These are phyloP conservation scores for Corylus americana DNA, from an alignment of 306 rosid species.

Conservation along the genomic window DNA sequence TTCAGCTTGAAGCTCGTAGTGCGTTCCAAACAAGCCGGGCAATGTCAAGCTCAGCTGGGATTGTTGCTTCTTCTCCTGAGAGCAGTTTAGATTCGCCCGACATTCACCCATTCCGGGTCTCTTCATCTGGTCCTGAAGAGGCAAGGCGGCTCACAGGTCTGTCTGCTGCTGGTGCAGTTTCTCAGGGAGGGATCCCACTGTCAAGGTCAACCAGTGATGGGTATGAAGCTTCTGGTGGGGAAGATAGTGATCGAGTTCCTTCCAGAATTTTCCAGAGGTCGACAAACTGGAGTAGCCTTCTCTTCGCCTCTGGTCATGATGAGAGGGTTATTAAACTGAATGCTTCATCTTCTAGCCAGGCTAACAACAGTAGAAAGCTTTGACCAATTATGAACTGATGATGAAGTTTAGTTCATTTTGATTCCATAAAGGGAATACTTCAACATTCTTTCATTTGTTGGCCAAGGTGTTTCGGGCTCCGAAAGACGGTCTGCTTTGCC, in stretches of 20 bases:
- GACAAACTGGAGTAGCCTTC: conserved; percentile 75
- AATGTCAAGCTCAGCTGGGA: conserved; percentile 66
- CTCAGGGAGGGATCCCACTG: conserved; percentile 57
- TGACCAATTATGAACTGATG: conserved; percentile 45
- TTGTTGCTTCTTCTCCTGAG: conserved; percentile 86
- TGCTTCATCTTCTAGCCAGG: conserved; percentile 60
- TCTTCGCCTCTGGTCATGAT: conserved; percentile 68
- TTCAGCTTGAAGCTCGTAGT: conserved; percentile 80
- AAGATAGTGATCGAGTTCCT: conserved; percentile 91
- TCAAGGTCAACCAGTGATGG: conserved; percentile 98
- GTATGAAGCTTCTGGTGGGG: conserved; percentile 96
- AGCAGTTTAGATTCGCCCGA: conserved; percentile 95
- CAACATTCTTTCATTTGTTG: conserved; percentile 78
- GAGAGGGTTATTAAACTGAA: conserved; percentile 55
- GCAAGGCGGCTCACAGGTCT: conserved; percentile 60
- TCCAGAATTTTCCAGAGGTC: conserved; percentile 72
- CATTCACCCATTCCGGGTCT: conserved; percentile 75
- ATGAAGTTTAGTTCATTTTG: conserved; percentile 34
- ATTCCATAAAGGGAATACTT: conserved; percentile 44
- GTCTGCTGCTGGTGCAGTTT: conserved; percentile 41
- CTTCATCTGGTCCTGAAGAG: conserved; percentile 72
- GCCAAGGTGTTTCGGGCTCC: conserved; percentile 41
- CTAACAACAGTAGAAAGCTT: conserved; percentile 53
- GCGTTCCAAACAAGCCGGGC: conserved; percentile 72
- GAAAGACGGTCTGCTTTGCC: conserved; percentile 32